Evolutionary conservation across 1,284 basidiomycete species (phyloP).

Genomic region (Naganishia liquefaciens): DNA sequence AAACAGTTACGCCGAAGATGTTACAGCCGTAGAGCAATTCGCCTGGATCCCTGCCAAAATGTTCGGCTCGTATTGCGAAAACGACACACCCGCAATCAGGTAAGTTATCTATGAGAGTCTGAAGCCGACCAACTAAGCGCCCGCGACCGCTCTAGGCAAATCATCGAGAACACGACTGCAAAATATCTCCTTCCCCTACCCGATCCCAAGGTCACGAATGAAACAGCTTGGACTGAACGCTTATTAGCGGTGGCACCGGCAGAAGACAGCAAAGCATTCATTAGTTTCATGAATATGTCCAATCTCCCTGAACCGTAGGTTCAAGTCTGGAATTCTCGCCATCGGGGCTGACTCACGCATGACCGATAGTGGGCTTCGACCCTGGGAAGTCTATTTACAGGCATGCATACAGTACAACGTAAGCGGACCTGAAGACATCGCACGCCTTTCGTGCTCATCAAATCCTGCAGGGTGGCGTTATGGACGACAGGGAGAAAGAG

Average conservation of each 20-base stretch:
- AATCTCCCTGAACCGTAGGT: conserved; percentile 58
- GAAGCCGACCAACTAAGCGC: neutral
- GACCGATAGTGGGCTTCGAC: conserved; percentile 40
- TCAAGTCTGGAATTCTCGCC: neutral
- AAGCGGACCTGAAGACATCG: conserved; percentile 40
- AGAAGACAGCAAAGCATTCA: conserved; percentile 65
- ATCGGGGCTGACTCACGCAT: neutral
- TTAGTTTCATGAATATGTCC: conserved; percentile 64
- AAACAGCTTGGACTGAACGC: conserved; percentile 80
- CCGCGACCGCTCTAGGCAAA: neutral
- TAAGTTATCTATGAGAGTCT: conserved; percentile 46
- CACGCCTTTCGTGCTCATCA: neutral
- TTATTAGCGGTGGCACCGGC: conserved; percentile 72
- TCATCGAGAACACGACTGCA: conserved; percentile 17
- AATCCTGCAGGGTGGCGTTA: conserved; percentile 69
- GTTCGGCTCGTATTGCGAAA: conserved; percentile 57
- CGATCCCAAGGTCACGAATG: conserved; percentile 63
- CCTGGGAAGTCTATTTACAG: conserved; percentile 60
- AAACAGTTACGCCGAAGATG: conserved; percentile 74
- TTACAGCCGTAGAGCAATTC: conserved; percentile 74
- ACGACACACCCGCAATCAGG: conserved; percentile 59
- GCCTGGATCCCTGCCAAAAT: conserved; percentile 89
- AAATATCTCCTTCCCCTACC: conserved; percentile 75
- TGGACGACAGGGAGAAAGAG: conserved; percentile 72
- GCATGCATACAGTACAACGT: conserved; percentile 78